A percentile compares a stretch with the other conserved stretches of the same genome.
Conservation (phyloP, 2,329 filamentous ascomycete species). For the Ascocoryne sarcoides region DNA sequence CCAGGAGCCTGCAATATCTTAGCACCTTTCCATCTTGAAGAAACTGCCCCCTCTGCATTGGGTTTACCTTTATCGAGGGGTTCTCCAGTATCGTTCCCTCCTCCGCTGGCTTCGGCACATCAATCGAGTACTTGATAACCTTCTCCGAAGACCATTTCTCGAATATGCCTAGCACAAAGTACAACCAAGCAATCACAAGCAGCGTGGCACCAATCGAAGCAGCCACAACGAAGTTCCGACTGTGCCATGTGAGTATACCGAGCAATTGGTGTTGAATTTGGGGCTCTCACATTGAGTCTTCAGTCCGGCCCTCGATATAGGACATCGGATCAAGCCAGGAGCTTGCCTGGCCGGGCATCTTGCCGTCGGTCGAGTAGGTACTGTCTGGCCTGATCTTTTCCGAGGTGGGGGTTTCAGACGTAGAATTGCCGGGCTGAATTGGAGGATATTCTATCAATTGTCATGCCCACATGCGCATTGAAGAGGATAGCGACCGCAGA, state of each 20-base stretch:
- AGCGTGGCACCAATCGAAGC: slow-evolving; percentile 9
- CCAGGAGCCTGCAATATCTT: slow-evolving; percentile 40
- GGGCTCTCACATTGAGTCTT: slow-evolving; percentile 18
- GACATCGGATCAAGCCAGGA: not conserved
- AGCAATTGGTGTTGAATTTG: not conserved
- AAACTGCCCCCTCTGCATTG: too few relatives aligned
- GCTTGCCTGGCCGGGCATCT: not conserved
- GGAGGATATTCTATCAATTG: too few relatives aligned
- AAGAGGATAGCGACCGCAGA: too few relatives aligned
- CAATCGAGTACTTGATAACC: slow-evolving; percentile 51
- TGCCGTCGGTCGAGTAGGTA: not conserved
- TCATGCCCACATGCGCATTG: too few relatives aligned
- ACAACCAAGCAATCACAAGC: slow-evolving; percentile 19
- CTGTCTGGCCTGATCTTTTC: not conserved
- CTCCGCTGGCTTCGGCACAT: slow-evolving; percentile 51
- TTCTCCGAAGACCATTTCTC: slow-evolving; percentile 29
- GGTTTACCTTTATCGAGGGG: slow-evolving; percentile 54
- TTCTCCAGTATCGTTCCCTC: slow-evolving; percentile 48
- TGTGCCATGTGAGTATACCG: slow-evolving; percentile 10
- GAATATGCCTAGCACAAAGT: slow-evolving; percentile 12
- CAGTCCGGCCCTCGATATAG: slow-evolving; percentile 16
- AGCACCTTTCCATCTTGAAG: too few relatives aligned
- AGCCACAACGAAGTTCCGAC: slow-evolving; percentile 16
- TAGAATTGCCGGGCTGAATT: too few relatives aligned
- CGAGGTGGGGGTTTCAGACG: too few relatives aligned